Percentiles rank a stretch among this genome's conserved stretches.
phyloP scores from a whole-genome alignment of 768 basidiomycete species.

The Dacryopinax spathularia region DNA sequence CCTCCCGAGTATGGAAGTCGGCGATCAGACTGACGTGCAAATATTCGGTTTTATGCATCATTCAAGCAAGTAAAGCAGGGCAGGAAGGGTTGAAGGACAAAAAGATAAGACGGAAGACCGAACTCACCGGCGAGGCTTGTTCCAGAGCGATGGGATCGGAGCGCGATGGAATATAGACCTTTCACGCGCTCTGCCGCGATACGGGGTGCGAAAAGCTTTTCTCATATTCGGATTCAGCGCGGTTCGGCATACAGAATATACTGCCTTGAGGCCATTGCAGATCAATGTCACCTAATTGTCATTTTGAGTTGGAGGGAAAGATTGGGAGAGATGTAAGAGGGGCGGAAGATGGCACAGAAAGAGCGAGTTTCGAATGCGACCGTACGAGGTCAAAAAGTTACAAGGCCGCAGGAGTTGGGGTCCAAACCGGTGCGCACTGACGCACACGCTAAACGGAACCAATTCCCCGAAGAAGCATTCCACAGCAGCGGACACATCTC shows the following conservation, averaged over 20 bases:
- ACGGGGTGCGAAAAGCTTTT: too few species aligned
- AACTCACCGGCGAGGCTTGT: background rate
- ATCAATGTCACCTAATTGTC: too few species aligned
- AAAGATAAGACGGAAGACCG: background rate
- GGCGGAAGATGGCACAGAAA: too few species aligned
- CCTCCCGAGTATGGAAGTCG: background rate
- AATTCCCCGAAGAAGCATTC: constrained; percentile 1
- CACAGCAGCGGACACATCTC: background rate
- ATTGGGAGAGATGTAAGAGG: too few species aligned
- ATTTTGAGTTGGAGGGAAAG: too few species aligned
- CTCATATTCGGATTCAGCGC: too few species aligned
- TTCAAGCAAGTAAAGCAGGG: background rate
- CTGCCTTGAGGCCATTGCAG: too few species aligned
- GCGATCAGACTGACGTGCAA: constrained; percentile 4
- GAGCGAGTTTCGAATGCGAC: background rate
- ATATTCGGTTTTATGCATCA: background rate
- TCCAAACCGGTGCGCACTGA: background rate
- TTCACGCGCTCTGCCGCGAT: background rate
- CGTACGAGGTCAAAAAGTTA: too few species aligned
- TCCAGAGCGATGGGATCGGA: background rate
- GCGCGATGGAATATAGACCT: background rate
- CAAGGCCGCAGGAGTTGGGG: too few species aligned
- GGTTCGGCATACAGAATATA: too few species aligned
- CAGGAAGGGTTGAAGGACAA: background rate
- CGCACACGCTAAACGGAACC: background rate